Percentiles rank a stretch among this genome's conserved stretches.
Conservation (phyloP, 371 early-diverging fungal genomes). For the Umbelopsis sp. region DNA sequence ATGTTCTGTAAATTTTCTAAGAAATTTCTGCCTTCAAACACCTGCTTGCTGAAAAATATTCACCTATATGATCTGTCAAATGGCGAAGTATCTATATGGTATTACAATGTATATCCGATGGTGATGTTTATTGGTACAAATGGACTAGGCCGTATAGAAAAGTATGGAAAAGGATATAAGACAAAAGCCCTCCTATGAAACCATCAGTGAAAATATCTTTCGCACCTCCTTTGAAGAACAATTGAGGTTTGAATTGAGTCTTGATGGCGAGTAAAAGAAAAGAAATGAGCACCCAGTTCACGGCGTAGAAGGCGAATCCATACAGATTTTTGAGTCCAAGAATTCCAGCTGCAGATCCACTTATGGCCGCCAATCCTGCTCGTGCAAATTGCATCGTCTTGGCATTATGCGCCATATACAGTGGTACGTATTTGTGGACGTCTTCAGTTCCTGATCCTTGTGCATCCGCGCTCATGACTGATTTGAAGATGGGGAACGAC, state of each 20-base stretch:
- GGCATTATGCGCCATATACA: constrained; percentile 66
- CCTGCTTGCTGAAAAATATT: too few relatives aligned
- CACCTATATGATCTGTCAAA: neutral
- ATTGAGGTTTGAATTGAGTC: constrained; percentile 34
- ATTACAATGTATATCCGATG: neutral
- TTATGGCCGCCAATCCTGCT: constrained; percentile 74
- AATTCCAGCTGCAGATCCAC: constrained; percentile 82
- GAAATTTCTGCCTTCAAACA: too few relatives aligned
- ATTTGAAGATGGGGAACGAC: neutral
- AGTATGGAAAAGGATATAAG: constrained; percentile 86
- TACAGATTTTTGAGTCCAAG: constrained; percentile 69
- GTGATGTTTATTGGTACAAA: constrained; percentile 66
- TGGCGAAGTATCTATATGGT: neutral
- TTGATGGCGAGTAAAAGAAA: constrained; percentile 49
- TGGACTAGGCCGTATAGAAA: constrained; percentile 81
- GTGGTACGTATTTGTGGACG: constrained; percentile 56
- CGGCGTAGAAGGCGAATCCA: constrained; percentile 78
- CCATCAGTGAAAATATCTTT: constrained; percentile 67
- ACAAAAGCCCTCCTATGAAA: constrained; percentile 71
- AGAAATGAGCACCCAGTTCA: constrained; percentile 64
- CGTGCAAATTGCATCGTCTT: constrained; percentile 74
- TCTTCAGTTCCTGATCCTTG: constrained; percentile 29
- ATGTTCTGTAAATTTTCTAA: too few relatives aligned
- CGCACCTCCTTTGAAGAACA: constrained; percentile 28
- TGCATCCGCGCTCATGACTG: constrained; percentile 15